A percentile compares a stretch with the other conserved stretches of the same genome.
Conservation (phyloP, 2,329 filamentous ascomycete genomes). For the Talaromyces sp. region DNA sequence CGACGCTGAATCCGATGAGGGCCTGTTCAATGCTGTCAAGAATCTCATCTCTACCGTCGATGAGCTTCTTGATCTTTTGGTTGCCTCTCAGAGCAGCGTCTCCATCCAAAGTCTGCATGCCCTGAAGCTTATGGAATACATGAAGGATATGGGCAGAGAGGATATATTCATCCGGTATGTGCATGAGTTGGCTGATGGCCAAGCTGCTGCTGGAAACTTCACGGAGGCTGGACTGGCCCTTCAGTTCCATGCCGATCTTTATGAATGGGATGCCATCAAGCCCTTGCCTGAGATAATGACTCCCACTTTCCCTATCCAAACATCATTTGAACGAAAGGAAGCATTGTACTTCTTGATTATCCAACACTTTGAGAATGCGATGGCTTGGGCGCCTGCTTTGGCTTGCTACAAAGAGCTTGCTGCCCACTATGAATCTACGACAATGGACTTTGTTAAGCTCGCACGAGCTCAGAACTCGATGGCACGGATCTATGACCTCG, state of each 20-base stretch:
- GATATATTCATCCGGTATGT: slow-evolving; percentile 97
- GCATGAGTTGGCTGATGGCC: slow-evolving; percentile 81
- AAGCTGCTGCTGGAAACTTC: slow-evolving; percentile 73
- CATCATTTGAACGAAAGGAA: slow-evolving; percentile 90
- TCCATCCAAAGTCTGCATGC: slow-evolving; percentile 83
- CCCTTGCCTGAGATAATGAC: slow-evolving; percentile 68
- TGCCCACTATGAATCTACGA: slow-evolving; percentile 83
- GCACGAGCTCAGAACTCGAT: slow-evolving; percentile 87
- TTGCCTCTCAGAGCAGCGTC: slow-evolving; percentile 80
- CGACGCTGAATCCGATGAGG: slow-evolving; percentile 69
- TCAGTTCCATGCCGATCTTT: slow-evolving; percentile 86
- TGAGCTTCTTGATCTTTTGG: slow-evolving; percentile 85
- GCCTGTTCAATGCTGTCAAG: slow-evolving; percentile 73
- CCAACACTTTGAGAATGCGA: slow-evolving; percentile 90
- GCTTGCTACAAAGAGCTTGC: slow-evolving; percentile 88
- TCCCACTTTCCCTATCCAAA: slow-evolving; percentile 78
- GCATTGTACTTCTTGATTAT: slow-evolving; percentile 92
- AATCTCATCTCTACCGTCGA: slow-evolving; percentile 83
- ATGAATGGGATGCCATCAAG: slow-evolving; percentile 80
- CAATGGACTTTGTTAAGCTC: slow-evolving; percentile 90
- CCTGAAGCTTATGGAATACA: slow-evolving; percentile 89
- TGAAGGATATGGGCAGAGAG: slow-evolving; percentile 94
- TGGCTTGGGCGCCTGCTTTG: slow-evolving; percentile 87
- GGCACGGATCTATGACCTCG: slow-evolving; percentile 86
- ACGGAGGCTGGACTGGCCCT: slow-evolving; percentile 88